phyloP scores from a whole-genome alignment of 345 rosid species.

The Eucalyptus sp. region DNA sequence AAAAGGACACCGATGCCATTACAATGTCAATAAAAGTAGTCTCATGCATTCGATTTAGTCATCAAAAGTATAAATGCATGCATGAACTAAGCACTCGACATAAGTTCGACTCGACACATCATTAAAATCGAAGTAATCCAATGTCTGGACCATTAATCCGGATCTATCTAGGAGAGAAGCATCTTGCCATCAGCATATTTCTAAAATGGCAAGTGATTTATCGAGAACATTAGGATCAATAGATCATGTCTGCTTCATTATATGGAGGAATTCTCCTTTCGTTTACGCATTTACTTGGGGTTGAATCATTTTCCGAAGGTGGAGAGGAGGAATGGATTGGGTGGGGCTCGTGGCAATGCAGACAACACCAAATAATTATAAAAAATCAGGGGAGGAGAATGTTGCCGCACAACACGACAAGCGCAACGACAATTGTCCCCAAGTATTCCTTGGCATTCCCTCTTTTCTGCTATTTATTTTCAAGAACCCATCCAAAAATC shows the following conservation, averaged over 20 bases:
- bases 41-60: not conserved
- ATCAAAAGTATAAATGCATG: not conserved
- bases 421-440: conserved; percentile 38
- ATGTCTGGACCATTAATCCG: not conserved
- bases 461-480: not conserved
- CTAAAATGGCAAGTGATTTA: not conserved
- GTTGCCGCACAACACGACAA: conserved; percentile 53
- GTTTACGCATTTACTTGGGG: not conserved
- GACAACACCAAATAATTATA: not conserved
- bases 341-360: not conserved
- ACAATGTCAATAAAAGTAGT: not conserved
- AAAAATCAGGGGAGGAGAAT: conserved; percentile 12
- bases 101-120: not conserved
- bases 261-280: not conserved
- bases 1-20: not conserved
- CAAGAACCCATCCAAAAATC: conserved; percentile 28
- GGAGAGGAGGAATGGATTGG: not conserved
- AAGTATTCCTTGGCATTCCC: conserved; percentile 8
- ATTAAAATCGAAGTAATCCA: not conserved
- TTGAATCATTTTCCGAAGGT: not conserved
- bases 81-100: not conserved
- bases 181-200: not conserved
- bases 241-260: not conserved
- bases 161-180: not conserved
- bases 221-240: not conserved